These are phyloP conservation scores for Patellifolia procumbens DNA, from an alignment of 179 eudicot genomes.

Conservation along the genomic window DNA sequence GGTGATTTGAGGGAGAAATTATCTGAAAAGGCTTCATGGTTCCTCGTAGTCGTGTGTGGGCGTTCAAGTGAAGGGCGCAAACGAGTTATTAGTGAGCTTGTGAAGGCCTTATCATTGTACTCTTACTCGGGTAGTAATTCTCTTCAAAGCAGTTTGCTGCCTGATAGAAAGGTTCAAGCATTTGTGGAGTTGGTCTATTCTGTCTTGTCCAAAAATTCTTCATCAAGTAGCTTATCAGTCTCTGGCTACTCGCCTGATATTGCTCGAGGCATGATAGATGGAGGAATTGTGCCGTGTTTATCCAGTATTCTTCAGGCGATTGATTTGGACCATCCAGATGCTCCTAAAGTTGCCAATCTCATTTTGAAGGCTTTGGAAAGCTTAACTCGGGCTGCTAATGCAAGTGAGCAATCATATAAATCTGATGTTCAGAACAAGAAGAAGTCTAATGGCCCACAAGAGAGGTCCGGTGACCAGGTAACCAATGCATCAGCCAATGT, in stretches of 20 bases:
- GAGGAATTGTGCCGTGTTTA: conserved; percentile 83
- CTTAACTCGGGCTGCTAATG: conserved; percentile 89
- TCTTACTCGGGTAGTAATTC: conserved; percentile 54
- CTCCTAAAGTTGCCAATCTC: conserved; percentile 86
- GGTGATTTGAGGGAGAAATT: conserved; percentile 81
- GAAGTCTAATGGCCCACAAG: conserved; percentile 51
- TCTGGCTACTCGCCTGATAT: conserved; percentile 96
- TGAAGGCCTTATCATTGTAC: conserved; percentile 67
- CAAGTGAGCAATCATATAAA: conserved; percentile 67
- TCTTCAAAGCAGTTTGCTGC: conserved; percentile 55
- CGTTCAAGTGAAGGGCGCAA: conserved; percentile 97
- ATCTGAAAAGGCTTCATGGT: conserved; percentile 97
- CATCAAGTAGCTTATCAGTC: conserved; percentile 74
- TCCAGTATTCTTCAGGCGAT: conserved; percentile 76
- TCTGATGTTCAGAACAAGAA: conserved; percentile 70
- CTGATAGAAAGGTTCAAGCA: conserved; percentile 75
- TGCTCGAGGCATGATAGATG: conserved; percentile 96
- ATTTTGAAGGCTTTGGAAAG: conserved; percentile 84
- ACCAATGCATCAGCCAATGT: conserved; percentile 36
- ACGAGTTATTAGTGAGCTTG: conserved; percentile 86
- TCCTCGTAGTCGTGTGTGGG: conserved; percentile 93
- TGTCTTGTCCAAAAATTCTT: conserved; percentile 82
- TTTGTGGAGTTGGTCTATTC: conserved; percentile 84
- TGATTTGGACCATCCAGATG: conserved; percentile 98
- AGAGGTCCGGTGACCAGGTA: conserved; percentile 50